Evolutionary conservation across 306 rosid species (phyloP), one percentile per base, ranked within the genome.

Genomic region (Pyrus betulifolia): DNA sequence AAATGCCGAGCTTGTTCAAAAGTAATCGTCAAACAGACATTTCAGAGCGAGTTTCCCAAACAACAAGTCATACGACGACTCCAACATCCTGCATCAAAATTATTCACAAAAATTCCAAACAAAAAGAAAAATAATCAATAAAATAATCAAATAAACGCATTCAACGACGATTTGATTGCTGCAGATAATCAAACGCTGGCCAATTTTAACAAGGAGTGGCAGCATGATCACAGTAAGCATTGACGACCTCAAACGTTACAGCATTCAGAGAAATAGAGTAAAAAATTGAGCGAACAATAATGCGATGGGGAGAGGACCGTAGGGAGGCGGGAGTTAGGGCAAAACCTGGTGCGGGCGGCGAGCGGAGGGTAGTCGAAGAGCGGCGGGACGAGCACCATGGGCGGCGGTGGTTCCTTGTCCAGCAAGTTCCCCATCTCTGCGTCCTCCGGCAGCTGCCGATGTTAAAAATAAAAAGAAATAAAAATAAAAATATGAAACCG

Each of bases 341-440:
- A 30, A 25, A n/a, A 88, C 96, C 96, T 88, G 83, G 85, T 87
- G 69, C 97, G 97, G 5, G 97, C 97, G 27, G 97, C 92, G n/a
- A 92, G 79, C 23, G 99, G 97, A 75, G 99, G 99, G 75, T 83
- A 95, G 67, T 95, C 97, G 89, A 95, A 95, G 64, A 95, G 96
- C 22, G 99, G 99, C 6, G 99, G 99, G 3, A 95, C 97, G 17
- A 95, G 85, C 67, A 95, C 99, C 88, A 95, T 83, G 28, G 90
- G 90, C 49, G 97, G 97, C 18, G 97, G 97, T 4, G 91, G 92
- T 67, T 77, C 76, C 85, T 88, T 88, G 80, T 69, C 21, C 52
- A 76, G 6, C 70, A 60, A 69, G 40, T 88, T 89, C 64, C 96
- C 90, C 95, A 92, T 95, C 35, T 61, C 31, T 38, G 69, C 11